A percentile compares a stretch with the other conserved stretches of the same genome.
These are phyloP conservation scores for Aspergillus sp. DNA, from an alignment of 2,329 filamentous ascomycete genomes.

Conservation along the genomic window DNA sequence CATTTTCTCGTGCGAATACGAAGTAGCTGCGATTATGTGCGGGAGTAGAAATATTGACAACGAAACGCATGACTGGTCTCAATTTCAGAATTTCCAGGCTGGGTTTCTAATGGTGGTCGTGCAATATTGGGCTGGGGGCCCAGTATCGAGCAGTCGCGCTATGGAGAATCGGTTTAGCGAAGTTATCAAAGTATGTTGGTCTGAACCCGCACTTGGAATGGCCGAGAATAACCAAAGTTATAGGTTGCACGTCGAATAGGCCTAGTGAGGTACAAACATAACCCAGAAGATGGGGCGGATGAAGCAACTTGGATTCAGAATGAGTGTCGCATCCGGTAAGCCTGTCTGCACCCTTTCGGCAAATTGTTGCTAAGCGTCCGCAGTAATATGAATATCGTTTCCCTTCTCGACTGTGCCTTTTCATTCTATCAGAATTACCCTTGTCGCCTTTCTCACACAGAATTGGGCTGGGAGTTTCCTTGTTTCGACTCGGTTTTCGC, in stretches of 20 bases:
- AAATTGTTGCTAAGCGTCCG: constrained; percentile 6
- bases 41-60: constrained; percentile 20
- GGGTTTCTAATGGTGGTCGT: constrained; percentile 42
- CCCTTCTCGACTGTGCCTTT: constrained; percentile 46
- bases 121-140: constrained; percentile 48
- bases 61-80: constrained; percentile 31
- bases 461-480: constrained; percentile 47
- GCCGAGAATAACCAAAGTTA: not conserved
- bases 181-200: constrained; percentile 38
- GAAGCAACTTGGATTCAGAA: constrained; percentile 46
- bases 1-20: constrained; percentile 41
- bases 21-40: constrained; percentile 38
- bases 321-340: constrained; percentile 45
- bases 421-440: constrained; percentile 49
- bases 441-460: constrained; percentile 39
- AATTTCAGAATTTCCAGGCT: constrained; percentile 45
- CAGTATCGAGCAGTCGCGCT: constrained; percentile 38
- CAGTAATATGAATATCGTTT: constrained; percentile 43
- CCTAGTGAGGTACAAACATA: constrained; percentile 40
- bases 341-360: not conserved
- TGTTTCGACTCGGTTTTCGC: constrained; percentile 42
- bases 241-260: constrained; percentile 42
- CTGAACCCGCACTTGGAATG: not conserved
- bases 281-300: constrained; percentile 35
- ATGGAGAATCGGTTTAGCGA: constrained; percentile 47